Evolutionary conservation across 441 rosid species (phyloP).

Genomic region (Isatis lusitanica): DNA sequence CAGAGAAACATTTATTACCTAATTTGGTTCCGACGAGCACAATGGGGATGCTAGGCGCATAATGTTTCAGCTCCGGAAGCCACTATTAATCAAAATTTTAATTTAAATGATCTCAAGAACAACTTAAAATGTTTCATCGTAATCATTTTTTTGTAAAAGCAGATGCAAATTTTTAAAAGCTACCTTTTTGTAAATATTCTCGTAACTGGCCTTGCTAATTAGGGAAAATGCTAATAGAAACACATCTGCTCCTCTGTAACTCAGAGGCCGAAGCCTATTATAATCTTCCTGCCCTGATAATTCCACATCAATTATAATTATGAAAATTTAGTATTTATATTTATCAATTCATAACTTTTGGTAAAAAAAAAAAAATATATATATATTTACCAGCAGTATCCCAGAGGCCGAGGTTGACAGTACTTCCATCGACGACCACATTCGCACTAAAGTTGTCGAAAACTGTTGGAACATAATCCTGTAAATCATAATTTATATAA

Average conservation of each 20-base stretch:
- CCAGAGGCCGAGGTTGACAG: constrained; percentile 5
- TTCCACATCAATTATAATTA: neutral
- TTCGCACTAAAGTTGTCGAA: constrained; percentile 7
- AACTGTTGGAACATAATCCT: constrained; percentile 1
- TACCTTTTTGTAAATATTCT: constrained; percentile 80
- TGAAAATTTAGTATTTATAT: neutral
- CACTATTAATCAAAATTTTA: constrained; percentile 46
- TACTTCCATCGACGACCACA: constrained; percentile 1
- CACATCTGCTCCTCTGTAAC: constrained; percentile 94
- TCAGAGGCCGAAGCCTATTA: constrained; percentile 84
- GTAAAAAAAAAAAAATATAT: neutral
- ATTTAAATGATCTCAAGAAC: neutral
- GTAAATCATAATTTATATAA: neutral
- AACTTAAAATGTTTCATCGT: neutral
- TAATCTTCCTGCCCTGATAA: constrained; percentile 85
- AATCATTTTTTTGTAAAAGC: neutral
- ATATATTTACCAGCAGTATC: constrained; percentile 65
- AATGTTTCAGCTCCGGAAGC: constrained; percentile 89
- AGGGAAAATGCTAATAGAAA: constrained; percentile 83
- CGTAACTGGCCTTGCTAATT: constrained; percentile 79
- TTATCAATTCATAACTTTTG: neutral
- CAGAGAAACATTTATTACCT: constrained; percentile 42
- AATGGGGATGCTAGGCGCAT: constrained; percentile 80
- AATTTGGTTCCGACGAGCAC: constrained; percentile 89
- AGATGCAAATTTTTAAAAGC: neutral